Conservation (phyloP, 2,329 filamentous ascomycete species). For the Conoideocrella luteorostrata region DNA sequence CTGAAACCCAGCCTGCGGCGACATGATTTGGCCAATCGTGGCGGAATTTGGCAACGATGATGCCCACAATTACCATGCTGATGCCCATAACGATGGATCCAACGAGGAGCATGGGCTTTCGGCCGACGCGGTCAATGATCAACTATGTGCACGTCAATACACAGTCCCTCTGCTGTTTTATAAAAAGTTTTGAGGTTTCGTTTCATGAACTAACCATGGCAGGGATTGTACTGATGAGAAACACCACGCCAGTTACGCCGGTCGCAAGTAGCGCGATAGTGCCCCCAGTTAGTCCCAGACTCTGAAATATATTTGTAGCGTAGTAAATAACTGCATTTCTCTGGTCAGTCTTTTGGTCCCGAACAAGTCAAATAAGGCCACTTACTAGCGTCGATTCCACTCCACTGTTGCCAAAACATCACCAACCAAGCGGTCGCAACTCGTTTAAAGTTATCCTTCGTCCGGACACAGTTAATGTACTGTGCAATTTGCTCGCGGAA, state of each 20-base stretch:
- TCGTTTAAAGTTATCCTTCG: slow-evolving; percentile 51
- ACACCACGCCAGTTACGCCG: slow-evolving; percentile 64
- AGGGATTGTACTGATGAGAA: slow-evolving; percentile 41
- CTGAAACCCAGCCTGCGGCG: slow-evolving; percentile 22
- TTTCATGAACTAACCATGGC: slow-evolving; percentile 16
- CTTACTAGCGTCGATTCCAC: slow-evolving; percentile 14
- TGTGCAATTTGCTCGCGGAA: slow-evolving; percentile 41
- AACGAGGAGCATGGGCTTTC: slow-evolving; percentile 4
- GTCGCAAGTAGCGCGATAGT: slow-evolving; percentile 59
- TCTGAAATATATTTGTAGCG: slow-evolving; percentile 53
- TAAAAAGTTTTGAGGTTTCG: no score
- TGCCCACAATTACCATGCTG: slow-evolving; percentile 32
- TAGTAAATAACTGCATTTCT: slow-evolving; percentile 36
- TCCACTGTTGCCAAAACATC: slow-evolving; percentile 37
- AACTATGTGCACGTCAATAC: slow-evolving; percentile 3
- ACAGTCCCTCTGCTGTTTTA: background rate
- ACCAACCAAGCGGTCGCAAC: slow-evolving; percentile 58
- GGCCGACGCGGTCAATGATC: slow-evolving; percentile 34
- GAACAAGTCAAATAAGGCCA: background rate
- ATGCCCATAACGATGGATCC: slow-evolving; percentile 22
- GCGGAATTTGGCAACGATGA: slow-evolving; percentile 32
- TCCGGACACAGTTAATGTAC: slow-evolving; percentile 40
- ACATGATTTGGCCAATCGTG: slow-evolving; percentile 31
- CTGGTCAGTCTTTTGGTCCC: background rate
- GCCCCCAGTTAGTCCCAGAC: slow-evolving; percentile 45